Conservation (phyloP, 75 land plant genomes). For the Pseudotsuga menziesii region DNA sequence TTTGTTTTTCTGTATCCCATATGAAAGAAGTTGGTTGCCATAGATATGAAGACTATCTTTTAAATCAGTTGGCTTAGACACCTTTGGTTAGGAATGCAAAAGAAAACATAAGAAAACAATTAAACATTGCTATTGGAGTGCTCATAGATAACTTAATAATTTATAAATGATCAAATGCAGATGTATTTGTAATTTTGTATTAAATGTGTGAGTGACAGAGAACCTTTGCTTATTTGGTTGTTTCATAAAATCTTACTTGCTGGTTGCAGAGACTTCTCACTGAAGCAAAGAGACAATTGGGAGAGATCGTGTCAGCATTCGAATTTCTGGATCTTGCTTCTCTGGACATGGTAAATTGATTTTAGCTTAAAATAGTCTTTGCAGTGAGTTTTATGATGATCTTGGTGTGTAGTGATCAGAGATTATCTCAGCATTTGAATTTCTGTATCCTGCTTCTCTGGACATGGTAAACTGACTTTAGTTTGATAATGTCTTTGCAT, state of each 20-base stretch:
- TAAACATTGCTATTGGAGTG: not conserved
- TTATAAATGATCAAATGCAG: not conserved
- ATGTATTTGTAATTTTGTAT: not conserved
- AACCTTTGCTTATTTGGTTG: not conserved
- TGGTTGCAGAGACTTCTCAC: conserved; percentile 52
- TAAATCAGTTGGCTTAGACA: not conserved
- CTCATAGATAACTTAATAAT: not conserved
- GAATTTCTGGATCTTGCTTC: conserved; percentile 80
- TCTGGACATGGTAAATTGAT: conserved; percentile 65
- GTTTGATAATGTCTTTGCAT: not conserved
- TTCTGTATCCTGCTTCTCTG: conserved; percentile 64
- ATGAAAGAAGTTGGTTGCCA: too few species aligned
- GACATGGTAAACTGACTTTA: conserved; percentile 53
- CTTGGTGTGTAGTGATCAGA: conserved; percentile 18
- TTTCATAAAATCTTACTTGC: not conserved
- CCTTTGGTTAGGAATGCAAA: not conserved
- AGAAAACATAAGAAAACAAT: not conserved
- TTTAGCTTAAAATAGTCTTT: not conserved
- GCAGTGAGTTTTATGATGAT: too few species aligned
- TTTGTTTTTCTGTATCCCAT: too few species aligned
- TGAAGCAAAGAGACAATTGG: conserved; percentile 80
- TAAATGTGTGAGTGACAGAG: not conserved
- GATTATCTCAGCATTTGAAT: conserved; percentile 93
- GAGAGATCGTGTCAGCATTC: conserved; percentile 95
- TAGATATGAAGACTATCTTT: not conserved